Evolutionary conservation across 176 grass and related monocot genomes (phyloP).

Genomic region (Avena sativa): DNA sequence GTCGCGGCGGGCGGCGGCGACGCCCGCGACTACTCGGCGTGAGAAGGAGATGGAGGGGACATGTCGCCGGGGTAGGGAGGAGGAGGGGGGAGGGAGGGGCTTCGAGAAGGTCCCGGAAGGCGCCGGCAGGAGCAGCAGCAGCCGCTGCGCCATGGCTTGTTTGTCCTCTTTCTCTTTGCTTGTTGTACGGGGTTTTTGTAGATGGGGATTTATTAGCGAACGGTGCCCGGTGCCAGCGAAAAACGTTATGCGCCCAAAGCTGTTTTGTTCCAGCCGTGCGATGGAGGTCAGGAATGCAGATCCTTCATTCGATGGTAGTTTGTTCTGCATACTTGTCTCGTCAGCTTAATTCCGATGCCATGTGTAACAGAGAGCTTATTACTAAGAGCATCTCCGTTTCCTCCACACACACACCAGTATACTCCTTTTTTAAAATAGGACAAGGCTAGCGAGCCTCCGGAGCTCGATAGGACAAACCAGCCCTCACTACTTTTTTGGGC

Average conservation of each 20-base stretch:
- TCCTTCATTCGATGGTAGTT: background rate
- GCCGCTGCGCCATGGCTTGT: conserved; percentile 57
- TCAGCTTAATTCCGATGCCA: background rate
- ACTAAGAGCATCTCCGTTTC: too few species aligned
- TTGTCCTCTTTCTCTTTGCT: background rate
- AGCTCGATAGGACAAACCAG: too few species aligned
- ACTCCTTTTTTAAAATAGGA: too few species aligned
- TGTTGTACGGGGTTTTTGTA: background rate
- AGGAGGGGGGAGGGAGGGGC: background rate
- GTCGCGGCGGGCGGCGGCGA: conserved; percentile 37
- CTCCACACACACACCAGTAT: too few species aligned
- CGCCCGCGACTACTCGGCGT: conserved; percentile 7
- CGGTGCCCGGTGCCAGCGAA: conserved; percentile 34
- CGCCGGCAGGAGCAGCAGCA: conserved; percentile 40
- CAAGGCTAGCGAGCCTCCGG: too few species aligned
- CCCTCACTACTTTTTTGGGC: too few species aligned
- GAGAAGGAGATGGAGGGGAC: conserved; percentile 10
- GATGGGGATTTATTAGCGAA: conserved; percentile 38
- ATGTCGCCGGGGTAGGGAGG: background rate
- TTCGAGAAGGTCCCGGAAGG: conserved; percentile 55
- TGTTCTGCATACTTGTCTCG: background rate
- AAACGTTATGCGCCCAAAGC: background rate
- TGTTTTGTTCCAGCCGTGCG: conserved; percentile 46
- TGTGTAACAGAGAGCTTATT: too few species aligned
- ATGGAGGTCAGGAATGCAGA: conserved; percentile 33